phyloP scores from a whole-genome alignment of 495 filamentous ascomycete genomes.

The Penicillium subrubescens region DNA sequence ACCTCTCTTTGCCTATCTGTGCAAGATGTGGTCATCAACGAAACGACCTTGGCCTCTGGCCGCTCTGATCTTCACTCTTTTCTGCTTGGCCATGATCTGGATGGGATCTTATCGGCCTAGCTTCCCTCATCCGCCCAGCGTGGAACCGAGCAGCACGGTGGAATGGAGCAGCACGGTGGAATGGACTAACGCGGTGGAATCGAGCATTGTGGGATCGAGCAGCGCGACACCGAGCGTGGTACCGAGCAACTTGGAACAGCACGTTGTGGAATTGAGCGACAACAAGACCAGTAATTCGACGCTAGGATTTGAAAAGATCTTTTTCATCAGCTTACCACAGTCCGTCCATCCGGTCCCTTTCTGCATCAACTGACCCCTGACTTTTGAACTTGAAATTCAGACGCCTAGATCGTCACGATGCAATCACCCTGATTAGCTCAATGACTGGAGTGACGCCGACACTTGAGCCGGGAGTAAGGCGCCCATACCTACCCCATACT shows the following conservation, averaged over 20 bases:
- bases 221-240: too few relatives aligned
- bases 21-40: not conserved
- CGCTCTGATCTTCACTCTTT: not conserved
- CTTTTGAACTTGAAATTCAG: not conserved
- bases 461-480: not conserved
- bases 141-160: not conserved
- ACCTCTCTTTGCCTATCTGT: not conserved
- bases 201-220: too few relatives aligned
- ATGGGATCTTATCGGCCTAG: not conserved
- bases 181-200: too few relatives aligned
- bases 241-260: not conserved
- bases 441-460: not conserved
- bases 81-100: not conserved
- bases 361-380: not conserved
- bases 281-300: not conserved
- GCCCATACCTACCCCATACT: not conserved
- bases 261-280: not conserved
- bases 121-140: not conserved
- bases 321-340: not conserved
- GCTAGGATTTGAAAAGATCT: slow-evolving; percentile 3
- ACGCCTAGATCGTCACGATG: slow-evolving; percentile 1
- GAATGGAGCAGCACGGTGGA: not conserved
- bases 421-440: not conserved
- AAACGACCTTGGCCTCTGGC: not conserved
- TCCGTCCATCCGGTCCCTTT: not conserved